phyloP scores from a whole-genome alignment of 148 eudicot species.

The Rhododendron kiyosumense region DNA sequence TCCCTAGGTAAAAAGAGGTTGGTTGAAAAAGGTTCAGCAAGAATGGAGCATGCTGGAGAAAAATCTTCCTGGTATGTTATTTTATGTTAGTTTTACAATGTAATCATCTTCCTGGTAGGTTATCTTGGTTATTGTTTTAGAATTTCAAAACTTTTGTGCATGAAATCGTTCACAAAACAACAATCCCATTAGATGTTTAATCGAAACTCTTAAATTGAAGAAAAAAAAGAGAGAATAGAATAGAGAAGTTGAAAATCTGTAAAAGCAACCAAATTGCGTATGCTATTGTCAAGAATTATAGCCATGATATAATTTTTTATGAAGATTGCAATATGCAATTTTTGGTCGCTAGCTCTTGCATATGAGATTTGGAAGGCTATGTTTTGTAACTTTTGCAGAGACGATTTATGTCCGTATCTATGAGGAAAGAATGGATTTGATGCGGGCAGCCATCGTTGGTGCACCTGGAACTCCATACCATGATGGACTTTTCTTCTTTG shows the following conservation, averaged over 20 bases:
- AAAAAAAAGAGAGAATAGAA: neutral
- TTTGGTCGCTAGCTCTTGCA: neutral
- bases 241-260: neutral
- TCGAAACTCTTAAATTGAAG: neutral
- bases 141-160: neutral
- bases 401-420: conserved; percentile 75
- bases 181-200: neutral
- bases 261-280: neutral
- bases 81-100: neutral
- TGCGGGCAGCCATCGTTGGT: conserved; percentile 81
- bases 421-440: conserved; percentile 90
- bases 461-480: conserved; percentile 95
- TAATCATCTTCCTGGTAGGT: conserved; percentile 86
- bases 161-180: neutral
- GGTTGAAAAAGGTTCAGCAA: conserved; percentile 88
- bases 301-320: neutral
- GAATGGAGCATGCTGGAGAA: conserved; percentile 92
- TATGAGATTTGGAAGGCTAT: neutral
- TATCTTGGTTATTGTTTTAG: neutral
- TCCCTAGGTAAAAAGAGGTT: conserved; percentile 54
- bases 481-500: conserved; percentile 87
- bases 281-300: neutral
- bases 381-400: conserved; percentile 38
- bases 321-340: neutral
- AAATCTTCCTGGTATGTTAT: conserved; percentile 77